Base-by-base conservation (phyloP, 805 yeast genomes). In the Myxozyma sirexii region DNA sequence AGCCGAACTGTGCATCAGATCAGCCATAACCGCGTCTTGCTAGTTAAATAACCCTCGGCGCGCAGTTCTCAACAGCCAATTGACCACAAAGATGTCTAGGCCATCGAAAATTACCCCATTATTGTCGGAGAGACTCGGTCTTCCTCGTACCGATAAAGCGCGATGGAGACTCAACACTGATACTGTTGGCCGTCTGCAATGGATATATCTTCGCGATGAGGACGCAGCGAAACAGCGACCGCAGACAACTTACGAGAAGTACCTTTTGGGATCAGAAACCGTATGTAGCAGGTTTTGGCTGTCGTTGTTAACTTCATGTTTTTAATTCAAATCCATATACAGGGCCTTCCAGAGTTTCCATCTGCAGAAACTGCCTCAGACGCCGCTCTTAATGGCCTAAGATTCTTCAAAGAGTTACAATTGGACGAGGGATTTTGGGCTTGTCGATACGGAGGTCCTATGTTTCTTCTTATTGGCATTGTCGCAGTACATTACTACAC, bases 391-490 rank as follows among this genome's bases (percentile, higher is more conserved):
- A 86, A 88, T 64, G 94, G 93, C 21, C 93, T 92, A 2, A 77
- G 80, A 1, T 91, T 89, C 69, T 82, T 89, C 54, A 70, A 80
- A 29, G 70, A 78, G 6, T 68, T 93, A n/a, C 98, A 94, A 71
- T 93, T 88, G 56, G 79, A 81, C 26, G 73, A 76, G 0, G 99
- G 99, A 0, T 83, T 85, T 6, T 89, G 93, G 75, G 97, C 97
- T 0, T 84, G 87, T 68, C 96, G 90, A 71, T 94, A 94, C 70
- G 91, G 91, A 64, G 99, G 99, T 1, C 99, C 99, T 2, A 92
- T 93, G 97, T 94, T 94, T 73, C 85, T 94, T 90, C 84, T 94
- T 0, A 86, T 92, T 59, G 98, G 99, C 0, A 89, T 87, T 67
- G 84, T 94, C 26, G 88, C 82, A 0, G 84, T 89, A 1, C 80